Base-by-base conservation (phyloP, 768 basidiomycete genomes). In the Lentinula boryana region DNA sequence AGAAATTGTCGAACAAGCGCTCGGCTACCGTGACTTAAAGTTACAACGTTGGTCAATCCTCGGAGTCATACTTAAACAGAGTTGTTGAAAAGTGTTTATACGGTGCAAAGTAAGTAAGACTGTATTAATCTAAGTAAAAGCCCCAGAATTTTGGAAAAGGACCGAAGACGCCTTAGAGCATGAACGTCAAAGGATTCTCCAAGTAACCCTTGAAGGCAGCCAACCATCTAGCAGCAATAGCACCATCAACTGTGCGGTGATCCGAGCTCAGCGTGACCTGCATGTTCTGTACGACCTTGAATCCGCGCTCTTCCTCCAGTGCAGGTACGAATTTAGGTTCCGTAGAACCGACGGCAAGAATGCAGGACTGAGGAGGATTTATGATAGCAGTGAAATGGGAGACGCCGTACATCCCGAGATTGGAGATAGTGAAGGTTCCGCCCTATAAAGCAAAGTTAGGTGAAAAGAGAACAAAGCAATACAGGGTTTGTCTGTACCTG, bases 371-470 rank as follows among this genome's bases (percentile, higher is more conserved):
- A 27, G 97, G 97, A 13, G 91, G 86, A 81, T 99, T 99, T 84
- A 99, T 96, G 78, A 99, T 98, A 51, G 97, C 97, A 13, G 95
- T 98, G 76, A 99, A 99, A 75, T 95, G 90, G 59, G 87, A 84
- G 69, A 98, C 84, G 63, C 91, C 95, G 71, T 83, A 97, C 97
- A 99, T 99, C 75, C 97, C 97, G 60, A 99, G 82, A 78, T 99
- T 99, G 62, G 97, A 99, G 72, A 99, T 93, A 48, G 97, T 98
- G 79, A 99, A 98, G 12, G 95, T 92, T 53, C 97, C 97, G 58
- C 97, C 97, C 90, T 94, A 63, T 41, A 8, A 61, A 53, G 52
- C 46, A 31, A 5, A 21, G 18, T 18, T 40, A 54, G 59, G 21
- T 2, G 9, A 7, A 56, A 50, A 32, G 9, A 44, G 10, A 50